These are phyloP conservation scores for Abrus pulchellus DNA, from an alignment of 306 rosid species.

Conservation along the genomic window DNA sequence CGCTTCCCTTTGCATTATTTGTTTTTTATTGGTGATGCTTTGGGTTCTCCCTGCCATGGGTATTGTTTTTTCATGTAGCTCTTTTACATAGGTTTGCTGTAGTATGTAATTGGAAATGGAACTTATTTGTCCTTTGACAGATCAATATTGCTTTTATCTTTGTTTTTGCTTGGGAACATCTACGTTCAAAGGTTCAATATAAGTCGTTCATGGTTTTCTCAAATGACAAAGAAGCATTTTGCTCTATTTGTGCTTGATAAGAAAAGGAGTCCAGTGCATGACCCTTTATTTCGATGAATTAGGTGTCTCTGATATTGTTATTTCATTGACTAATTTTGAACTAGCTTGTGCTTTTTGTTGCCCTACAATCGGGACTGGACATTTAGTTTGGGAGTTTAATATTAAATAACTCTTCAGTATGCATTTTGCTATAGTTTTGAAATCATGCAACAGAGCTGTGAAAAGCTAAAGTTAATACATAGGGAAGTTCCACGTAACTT, in stretches of 20 bases:
- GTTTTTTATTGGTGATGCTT: slow-evolving; percentile 7
- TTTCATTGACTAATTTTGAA: background rate
- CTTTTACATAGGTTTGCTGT: slow-evolving; percentile 26
- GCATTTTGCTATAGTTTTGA: slow-evolving; percentile 2
- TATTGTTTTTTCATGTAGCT: background rate
- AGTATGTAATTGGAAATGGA: slow-evolving; percentile 14
- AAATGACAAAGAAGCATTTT: slow-evolving; percentile 5
- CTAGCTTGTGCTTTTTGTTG: slow-evolving; percentile 3
- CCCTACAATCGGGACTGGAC: background rate
- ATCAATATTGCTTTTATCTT: slow-evolving; percentile 24
- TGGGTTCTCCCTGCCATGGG: slow-evolving; percentile 30
- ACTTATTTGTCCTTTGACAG: slow-evolving; percentile 11
- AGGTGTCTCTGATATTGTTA: background rate
- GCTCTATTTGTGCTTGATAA: slow-evolving; percentile 33
- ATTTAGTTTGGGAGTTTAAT: slow-evolving; percentile 6
- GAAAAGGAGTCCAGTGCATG: background rate
- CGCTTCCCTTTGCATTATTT: background rate
- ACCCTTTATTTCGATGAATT: slow-evolving; percentile 31
- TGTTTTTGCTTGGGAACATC: slow-evolving; percentile 32
- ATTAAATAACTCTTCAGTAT: slow-evolving; percentile 9
- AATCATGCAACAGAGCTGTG: slow-evolving; percentile 7
- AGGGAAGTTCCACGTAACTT: slow-evolving; percentile 18
- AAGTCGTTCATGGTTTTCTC: slow-evolving; percentile 31
- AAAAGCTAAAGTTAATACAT: slow-evolving; percentile 10
- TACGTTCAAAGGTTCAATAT: background rate